These are phyloP conservation scores for Penicillium psychrosexuale DNA, from an alignment of 2,329 filamentous ascomycete genomes.

Conservation along the genomic window DNA sequence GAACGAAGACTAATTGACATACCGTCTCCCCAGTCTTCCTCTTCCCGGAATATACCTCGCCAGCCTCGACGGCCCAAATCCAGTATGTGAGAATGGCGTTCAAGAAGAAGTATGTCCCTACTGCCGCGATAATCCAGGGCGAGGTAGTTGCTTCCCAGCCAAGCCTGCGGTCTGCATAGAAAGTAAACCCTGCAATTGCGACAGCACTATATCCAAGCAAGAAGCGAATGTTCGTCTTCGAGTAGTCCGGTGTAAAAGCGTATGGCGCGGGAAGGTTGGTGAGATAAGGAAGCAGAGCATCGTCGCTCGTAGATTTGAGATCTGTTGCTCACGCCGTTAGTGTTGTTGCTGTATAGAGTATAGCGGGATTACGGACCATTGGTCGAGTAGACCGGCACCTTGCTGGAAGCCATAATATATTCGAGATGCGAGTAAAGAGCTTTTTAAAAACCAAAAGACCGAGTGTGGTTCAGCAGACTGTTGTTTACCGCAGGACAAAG, in stretches of 20 bases:
- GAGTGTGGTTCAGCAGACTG: not conserved
- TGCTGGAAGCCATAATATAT: conserved; percentile 28
- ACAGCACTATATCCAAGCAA: conserved; percentile 80
- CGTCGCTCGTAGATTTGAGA: conserved; percentile 94
- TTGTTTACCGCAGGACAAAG: conserved; percentile 21
- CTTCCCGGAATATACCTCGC: conserved; percentile 75
- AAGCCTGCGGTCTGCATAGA: conserved; percentile 86
- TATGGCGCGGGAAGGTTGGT: conserved; percentile 66
- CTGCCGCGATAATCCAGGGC: conserved; percentile 72
- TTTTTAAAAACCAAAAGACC: not conserved
- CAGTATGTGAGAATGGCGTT: conserved; percentile 78
- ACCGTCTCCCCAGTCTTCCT: conserved; percentile 64
- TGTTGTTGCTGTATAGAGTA: conserved; percentile 7
- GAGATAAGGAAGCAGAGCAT: conserved; percentile 90
- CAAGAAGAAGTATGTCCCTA: conserved; percentile 72
- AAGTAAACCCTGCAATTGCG: conserved; percentile 73
- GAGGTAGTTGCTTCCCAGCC: conserved; percentile 82
- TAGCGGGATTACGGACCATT: conserved; percentile 37
- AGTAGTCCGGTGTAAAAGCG: conserved; percentile 74
- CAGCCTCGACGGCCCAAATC: conserved; percentile 79
- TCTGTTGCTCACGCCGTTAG: conserved; percentile 53
- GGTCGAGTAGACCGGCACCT: conserved; percentile 46
- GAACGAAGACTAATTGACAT: conserved; percentile 20
- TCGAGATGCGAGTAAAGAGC: not conserved
- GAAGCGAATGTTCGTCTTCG: conserved; percentile 76